phyloP scores from a whole-genome alignment of 192 early-diverging fungal species.

The Allomyces macrogynus region DNA sequence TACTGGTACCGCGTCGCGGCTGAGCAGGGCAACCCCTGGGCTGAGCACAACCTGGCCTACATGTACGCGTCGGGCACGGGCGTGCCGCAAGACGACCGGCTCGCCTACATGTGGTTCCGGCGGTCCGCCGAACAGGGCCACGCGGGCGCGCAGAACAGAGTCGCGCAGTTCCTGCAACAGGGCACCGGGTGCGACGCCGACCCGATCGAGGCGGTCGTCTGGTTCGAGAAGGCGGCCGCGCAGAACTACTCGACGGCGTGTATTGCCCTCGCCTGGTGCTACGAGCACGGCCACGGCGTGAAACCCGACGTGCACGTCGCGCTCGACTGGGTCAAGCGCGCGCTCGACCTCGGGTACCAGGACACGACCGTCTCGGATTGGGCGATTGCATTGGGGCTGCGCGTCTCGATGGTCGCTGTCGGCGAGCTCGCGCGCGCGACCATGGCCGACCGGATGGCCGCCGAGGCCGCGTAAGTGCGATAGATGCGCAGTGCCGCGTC shows the following conservation, averaged over 20 bases:
- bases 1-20: constrained; percentile 46
- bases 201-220: constrained; percentile 25
- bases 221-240: constrained; percentile 31
- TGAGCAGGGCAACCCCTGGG: constrained; percentile 51
- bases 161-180: constrained; percentile 55
- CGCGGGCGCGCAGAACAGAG: constrained; percentile 46
- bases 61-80: constrained; percentile 62
- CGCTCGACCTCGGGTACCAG: not conserved
- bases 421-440: too few relatives aligned
- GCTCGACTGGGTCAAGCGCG: not conserved
- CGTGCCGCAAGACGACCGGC: constrained; percentile 21
- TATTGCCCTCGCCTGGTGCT: constrained; percentile 23
- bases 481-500: too few relatives aligned
- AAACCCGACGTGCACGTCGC: not conserved
- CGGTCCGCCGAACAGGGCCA: constrained; percentile 38
- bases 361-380: not conserved
- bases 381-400: not conserved
- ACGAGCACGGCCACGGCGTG: not conserved
- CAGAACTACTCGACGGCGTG: constrained; percentile 31
- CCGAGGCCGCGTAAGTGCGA: too few relatives aligned
- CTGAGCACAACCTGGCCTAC: constrained; percentile 64
- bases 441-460: too few relatives aligned
- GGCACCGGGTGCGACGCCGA: constrained; percentile 33
- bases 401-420: too few relatives aligned
- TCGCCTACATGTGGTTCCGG: constrained; percentile 48